phyloP scores from a whole-genome alignment of 352 stramenopile genomes.

The Globisporangium lucens region DNA sequence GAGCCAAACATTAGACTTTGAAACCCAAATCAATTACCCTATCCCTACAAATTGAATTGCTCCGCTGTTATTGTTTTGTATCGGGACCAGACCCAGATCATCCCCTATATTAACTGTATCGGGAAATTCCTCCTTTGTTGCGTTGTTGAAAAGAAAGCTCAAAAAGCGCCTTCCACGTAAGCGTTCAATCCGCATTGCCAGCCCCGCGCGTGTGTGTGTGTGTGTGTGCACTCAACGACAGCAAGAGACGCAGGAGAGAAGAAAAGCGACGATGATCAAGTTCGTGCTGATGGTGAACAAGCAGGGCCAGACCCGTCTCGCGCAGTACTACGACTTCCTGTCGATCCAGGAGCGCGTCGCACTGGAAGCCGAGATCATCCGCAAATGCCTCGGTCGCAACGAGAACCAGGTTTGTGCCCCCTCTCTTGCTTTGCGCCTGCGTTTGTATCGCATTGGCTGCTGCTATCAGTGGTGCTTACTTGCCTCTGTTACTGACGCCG shows the following conservation, averaged over 20 bases:
- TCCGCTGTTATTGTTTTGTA: neutral
- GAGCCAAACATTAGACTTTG: neutral
- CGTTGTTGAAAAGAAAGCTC: slow-evolving; percentile 2
- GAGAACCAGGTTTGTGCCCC: slow-evolving; percentile 86
- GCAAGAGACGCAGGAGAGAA: neutral
- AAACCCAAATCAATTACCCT: neutral
- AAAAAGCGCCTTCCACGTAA: slow-evolving; percentile 6
- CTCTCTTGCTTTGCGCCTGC: neutral
- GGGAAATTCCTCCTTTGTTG: neutral
- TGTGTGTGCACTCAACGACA: neutral
- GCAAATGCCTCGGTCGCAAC: slow-evolving; percentile 97
- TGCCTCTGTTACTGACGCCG: neutral
- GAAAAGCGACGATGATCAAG: slow-evolving; percentile 83
- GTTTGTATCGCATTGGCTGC: neutral
- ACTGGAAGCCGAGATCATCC: slow-evolving; percentile 99
- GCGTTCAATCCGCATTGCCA: neutral
- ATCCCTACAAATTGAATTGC: neutral
- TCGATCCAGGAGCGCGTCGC: slow-evolving; percentile 97
- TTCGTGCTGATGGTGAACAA: slow-evolving; percentile 98
- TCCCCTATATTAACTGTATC: neutral
- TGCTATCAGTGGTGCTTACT: neutral
- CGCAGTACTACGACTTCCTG: slow-evolving; percentile 99
- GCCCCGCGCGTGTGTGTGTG: neutral
- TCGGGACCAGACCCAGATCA: neutral
- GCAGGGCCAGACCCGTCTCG: slow-evolving; percentile 99